These are phyloP conservation scores for Petrea volubilis DNA, from an alignment of 257 asterid genomes.

Conservation along the genomic window DNA sequence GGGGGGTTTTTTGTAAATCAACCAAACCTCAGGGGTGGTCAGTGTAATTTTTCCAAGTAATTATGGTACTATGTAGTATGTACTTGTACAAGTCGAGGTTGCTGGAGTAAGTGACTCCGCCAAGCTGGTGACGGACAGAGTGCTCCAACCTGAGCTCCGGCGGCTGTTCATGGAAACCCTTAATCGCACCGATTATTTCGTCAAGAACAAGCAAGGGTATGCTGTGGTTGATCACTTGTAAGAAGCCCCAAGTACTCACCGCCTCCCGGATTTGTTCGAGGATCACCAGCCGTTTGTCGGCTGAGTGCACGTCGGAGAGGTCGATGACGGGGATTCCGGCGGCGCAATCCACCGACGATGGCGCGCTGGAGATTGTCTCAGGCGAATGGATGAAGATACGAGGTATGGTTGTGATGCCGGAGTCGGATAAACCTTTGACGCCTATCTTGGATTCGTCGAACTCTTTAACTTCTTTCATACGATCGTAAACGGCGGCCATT, in stretches of 20 bases:
- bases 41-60: no score
- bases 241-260: neutral
- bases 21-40: no score
- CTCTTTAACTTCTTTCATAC: conserved; percentile 3
- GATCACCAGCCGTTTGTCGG: neutral
- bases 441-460: conserved; percentile 1
- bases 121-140: neutral
- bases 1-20: no score
- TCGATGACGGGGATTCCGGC: neutral
- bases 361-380: neutral
- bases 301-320: neutral
- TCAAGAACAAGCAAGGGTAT: neutral
- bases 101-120: neutral
- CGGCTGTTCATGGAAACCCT: conserved; percentile 1
- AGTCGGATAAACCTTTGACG: conserved; percentile 9
- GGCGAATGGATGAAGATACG: conserved; percentile 5
- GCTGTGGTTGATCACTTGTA: conserved; percentile 9
- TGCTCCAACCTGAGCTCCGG: neutral
- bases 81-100: conserved; percentile 2
- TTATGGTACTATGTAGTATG: no score
- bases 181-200: neutral
- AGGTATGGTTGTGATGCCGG: conserved; percentile 7
- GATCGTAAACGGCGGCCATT: neutral
- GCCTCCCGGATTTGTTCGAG: neutral
- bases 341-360: neutral